Evolutionary conservation across 2,329 filamentous ascomycete species (phyloP), one percentile per base, ranked within the genome.

Genomic region (Exophiala lecanii-corni): DNA sequence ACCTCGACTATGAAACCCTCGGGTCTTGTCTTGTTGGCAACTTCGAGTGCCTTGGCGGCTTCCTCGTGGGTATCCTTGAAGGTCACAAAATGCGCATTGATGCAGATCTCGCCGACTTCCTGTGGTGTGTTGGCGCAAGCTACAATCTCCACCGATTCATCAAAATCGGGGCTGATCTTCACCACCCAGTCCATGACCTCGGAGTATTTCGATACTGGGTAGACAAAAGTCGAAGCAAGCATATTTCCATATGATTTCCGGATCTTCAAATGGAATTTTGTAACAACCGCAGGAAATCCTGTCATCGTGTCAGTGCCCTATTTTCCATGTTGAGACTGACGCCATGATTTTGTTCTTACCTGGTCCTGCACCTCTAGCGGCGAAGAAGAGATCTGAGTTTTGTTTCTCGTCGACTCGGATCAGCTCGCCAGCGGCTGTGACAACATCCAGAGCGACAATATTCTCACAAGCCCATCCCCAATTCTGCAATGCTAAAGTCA

Each of bases 391-490:
- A 30, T 75, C 72, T 3, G 47, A 41, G 43, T 75, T 70, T 43
- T 71, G 57, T 5, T 56, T 49, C 13, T 55, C 51, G 39, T 62
- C 60, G 47, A 62, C 66, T 43, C 62, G 59, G 12, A 69, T 45
- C 44, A 59, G 51, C 41, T 63, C 55, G 1, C 64, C 72, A 5
- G 69, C 57, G 1, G 71, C 71, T 1, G 70, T 71, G 2, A 75
- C 70, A 1, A 73, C 69, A 42, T 75, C 72, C 7, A 75, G 50
- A 1, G 60, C 70, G 2, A 63, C 40, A 1, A 76, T 59, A 10
- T 59, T 57, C 51, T 75, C 69, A 41, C 74, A 77, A 1, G 72
- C 72, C 70, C 72, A 76, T 0, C 75, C 74, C 74, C 73, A 77
- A 48, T 71, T 73, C 71, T 33, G 16, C 7, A 9, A 28, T n/a